Evolutionary conservation across 2,329 filamentous ascomycete species (phyloP).

Genomic region (Colletotrichum cereale): DNA sequence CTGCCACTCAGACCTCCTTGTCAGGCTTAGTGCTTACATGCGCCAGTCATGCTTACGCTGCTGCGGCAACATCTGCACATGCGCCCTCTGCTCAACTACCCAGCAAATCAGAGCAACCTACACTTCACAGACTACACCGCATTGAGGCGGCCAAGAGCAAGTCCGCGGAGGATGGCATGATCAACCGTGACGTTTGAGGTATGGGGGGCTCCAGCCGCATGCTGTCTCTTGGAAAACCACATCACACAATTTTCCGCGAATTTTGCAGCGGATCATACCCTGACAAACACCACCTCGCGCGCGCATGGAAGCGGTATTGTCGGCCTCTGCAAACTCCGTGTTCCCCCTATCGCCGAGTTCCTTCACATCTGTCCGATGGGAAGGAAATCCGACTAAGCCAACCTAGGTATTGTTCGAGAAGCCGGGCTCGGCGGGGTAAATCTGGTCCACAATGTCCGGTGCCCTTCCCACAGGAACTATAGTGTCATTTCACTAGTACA

Average conservation of each 20-base stretch:
- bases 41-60: constrained; percentile 25
- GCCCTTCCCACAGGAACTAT: background rate
- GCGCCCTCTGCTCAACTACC: constrained; percentile 1
- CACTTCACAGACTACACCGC: background rate
- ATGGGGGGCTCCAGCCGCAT: background rate
- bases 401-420: background rate
- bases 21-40: constrained; percentile 36
- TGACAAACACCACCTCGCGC: constrained; percentile 5
- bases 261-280: constrained; percentile 24
- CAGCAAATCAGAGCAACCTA: constrained; percentile 15
- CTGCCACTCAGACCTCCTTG: constrained; percentile 24
- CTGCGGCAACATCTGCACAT: constrained; percentile 26
- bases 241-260: constrained; percentile 21
- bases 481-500: background rate
- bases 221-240: background rate
- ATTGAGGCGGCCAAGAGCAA: constrained; percentile 27
- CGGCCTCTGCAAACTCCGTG: background rate
- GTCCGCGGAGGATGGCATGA: constrained; percentile 6
- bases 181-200: constrained; percentile 5
- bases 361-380: background rate
- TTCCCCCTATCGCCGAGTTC: background rate
- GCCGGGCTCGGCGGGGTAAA: background rate
- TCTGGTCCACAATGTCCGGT: background rate
- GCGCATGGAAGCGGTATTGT: background rate
- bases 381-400: background rate